Percentiles rank a stretch among this genome's conserved stretches.
phyloP scores from a whole-genome alignment of 352 stramenopile species.

The Globisporangium barbulae region DNA sequence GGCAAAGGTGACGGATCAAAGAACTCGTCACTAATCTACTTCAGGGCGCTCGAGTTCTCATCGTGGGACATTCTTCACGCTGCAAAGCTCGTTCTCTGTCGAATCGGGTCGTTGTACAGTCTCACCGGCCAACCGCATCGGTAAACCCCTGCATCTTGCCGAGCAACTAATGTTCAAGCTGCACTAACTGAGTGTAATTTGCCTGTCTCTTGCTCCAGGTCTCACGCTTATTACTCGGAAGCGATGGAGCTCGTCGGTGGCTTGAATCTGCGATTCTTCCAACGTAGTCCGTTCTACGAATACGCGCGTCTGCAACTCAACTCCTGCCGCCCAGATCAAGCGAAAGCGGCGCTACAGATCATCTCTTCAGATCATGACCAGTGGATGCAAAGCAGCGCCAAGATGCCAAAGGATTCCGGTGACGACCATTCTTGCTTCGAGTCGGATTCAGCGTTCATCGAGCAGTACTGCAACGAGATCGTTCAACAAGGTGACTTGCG shows the following conservation, averaged over 20 bases:
- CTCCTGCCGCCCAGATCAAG: conserved; percentile 38
- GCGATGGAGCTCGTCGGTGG: conserved; percentile 71
- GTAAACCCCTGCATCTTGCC: conserved; percentile 19
- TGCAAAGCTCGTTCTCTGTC: conserved; percentile 54
- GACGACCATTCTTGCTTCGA: conserved; percentile 11
- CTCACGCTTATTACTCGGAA: conserved; percentile 53
- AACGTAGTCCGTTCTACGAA: conserved; percentile 53
- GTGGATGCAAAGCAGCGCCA: neutral
- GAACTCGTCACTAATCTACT: conserved; percentile 38
- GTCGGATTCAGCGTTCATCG: conserved; percentile 29
- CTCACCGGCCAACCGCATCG: conserved; percentile 46
- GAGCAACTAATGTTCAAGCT: neutral
- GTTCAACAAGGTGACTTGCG: conserved; percentile 38
- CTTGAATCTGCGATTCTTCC: conserved; percentile 49
- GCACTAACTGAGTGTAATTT: neutral
- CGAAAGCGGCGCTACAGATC: conserved; percentile 42
- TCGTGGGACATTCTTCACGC: conserved; percentile 68
- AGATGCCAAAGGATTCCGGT: neutral
- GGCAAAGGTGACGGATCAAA: conserved; percentile 7
- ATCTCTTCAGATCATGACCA: conserved; percentile 18
- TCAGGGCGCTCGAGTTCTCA: conserved; percentile 63
- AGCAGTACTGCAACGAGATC: conserved; percentile 46
- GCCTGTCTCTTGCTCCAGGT: conserved; percentile 15
- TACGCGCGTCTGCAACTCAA: conserved; percentile 65
- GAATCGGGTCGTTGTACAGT: conserved; percentile 56